Evolutionary conservation across 2,329 filamentous ascomycete species (phyloP).

Genomic region (Calonectria leucothoes): DNA sequence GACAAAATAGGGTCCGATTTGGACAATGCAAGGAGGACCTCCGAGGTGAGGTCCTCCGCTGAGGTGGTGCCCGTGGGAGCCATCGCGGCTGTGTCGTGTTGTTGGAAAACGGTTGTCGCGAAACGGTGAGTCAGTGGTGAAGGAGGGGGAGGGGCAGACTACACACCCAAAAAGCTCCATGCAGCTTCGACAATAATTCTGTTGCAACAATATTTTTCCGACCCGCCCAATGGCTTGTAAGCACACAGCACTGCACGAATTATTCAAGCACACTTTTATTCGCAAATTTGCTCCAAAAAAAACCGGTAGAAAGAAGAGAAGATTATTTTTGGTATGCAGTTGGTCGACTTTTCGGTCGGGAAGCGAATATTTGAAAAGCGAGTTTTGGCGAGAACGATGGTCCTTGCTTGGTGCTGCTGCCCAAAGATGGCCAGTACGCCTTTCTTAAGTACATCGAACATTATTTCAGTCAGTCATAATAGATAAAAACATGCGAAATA

Average conservation of each 20-base stretch:
- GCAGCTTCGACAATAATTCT: constrained; percentile 14
- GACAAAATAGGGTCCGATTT: constrained; percentile 72
- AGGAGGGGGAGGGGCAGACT: constrained; percentile 27
- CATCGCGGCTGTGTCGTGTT: constrained; percentile 18
- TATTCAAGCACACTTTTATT: background rate
- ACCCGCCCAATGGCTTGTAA: background rate
- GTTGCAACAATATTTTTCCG: constrained; percentile 29
- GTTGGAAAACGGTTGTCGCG: constrained; percentile 20
- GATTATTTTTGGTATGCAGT: background rate
- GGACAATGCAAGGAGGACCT: constrained; percentile 75
- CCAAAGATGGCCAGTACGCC: background rate
- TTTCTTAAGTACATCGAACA: background rate
- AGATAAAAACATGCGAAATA: background rate
- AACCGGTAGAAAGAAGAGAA: background rate
- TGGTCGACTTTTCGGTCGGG: background rate
- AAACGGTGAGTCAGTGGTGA: constrained; percentile 24
- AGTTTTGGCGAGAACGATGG: background rate
- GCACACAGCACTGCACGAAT: background rate
- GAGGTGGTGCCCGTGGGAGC: constrained; percentile 21
- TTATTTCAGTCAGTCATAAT: background rate
- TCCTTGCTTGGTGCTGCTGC: background rate
- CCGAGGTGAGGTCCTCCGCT: constrained; percentile 68
- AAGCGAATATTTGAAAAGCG: background rate
- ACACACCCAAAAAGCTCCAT: constrained; percentile 21
- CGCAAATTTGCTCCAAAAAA: background rate